A percentile compares a stretch with the other conserved stretches of the same genome.
Conservation (phyloP, 1,284 basidiomycete genomes). For the Microbotryum intermedium region DNA sequence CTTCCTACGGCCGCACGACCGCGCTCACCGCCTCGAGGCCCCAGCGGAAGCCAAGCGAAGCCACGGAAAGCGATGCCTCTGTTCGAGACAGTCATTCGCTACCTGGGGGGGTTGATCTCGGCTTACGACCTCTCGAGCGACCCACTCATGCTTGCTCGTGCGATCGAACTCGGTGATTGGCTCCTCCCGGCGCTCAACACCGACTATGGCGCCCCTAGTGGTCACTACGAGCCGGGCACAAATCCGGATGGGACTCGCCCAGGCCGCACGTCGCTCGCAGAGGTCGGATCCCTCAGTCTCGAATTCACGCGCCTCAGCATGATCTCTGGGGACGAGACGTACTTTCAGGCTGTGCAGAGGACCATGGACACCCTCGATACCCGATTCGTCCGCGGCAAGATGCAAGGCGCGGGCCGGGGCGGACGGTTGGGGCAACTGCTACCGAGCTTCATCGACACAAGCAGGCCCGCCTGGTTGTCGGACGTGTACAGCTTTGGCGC, state of each 20-base stretch:
- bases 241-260: slow-evolving; percentile 23
- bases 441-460: slow-evolving; percentile 39
- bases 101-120: slow-evolving; percentile 72
- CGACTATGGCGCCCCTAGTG: slow-evolving; percentile 42
- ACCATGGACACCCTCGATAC: slow-evolving; percentile 45
- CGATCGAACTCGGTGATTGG: slow-evolving; percentile 71
- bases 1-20: no score
- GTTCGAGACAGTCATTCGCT: slow-evolving; percentile 50
- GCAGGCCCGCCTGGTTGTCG: slow-evolving; percentile 20
- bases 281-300: slow-evolving; percentile 47
- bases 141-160: slow-evolving; percentile 60
- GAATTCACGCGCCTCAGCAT: slow-evolving; percentile 48
- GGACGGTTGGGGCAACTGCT: slow-evolving; percentile 27
- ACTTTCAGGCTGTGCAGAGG: slow-evolving; percentile 45
- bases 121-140: slow-evolving; percentile 63
- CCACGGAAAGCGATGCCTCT: slow-evolving; percentile 44
- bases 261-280: slow-evolving; percentile 30
- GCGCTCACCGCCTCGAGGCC: no score
- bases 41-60: no score
- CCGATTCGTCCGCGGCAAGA: slow-evolving; percentile 32
- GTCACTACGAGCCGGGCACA: slow-evolving; percentile 40
- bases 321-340: slow-evolving; percentile 47
- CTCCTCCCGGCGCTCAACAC: slow-evolving; percentile 79
- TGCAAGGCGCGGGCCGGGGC: no score
- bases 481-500: slow-evolving; percentile 44